Conservation (phyloP, 345 rosid species). For the Bretschneidera sinensis region DNA sequence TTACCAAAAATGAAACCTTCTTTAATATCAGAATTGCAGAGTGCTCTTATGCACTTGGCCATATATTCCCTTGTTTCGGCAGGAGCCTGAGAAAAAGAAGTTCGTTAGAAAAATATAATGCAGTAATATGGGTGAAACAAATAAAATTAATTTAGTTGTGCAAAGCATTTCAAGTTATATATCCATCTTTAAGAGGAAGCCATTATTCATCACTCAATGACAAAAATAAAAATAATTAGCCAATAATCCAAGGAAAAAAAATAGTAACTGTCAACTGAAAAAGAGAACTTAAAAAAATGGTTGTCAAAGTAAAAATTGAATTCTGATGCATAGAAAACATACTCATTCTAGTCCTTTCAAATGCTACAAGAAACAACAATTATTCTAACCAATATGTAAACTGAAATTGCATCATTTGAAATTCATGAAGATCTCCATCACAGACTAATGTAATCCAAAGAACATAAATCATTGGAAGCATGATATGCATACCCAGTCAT, state of each 20-base stretch:
- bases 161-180: neutral
- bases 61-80: slow-evolving; percentile 60
- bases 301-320: too few relatives aligned
- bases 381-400: too few relatives aligned
- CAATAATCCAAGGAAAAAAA: too few relatives aligned
- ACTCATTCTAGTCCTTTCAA: too few relatives aligned
- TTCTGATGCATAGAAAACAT: too few relatives aligned
- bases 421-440: neutral
- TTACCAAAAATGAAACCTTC: slow-evolving; percentile 87
- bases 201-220: too few relatives aligned
- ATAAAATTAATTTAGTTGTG: too few relatives aligned
- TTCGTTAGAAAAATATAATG: slow-evolving; percentile 4
- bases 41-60: slow-evolving; percentile 83
- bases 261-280: too few relatives aligned
- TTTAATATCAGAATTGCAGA: slow-evolving; percentile 81
- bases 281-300: too few relatives aligned
- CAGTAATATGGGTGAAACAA: neutral
- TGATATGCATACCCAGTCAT: slow-evolving; percentile 72
- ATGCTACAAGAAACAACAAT: too few relatives aligned
- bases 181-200: too few relatives aligned
- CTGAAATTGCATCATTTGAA: neutral
- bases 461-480: slow-evolving; percentile 7
- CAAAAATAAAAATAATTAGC: too few relatives aligned
- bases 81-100: slow-evolving; percentile 58
- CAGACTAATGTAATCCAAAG: neutral